Evolutionary conservation across 2,329 filamentous ascomycete genomes (phyloP).

Genomic region (Fonsecaea pugnacius): DNA sequence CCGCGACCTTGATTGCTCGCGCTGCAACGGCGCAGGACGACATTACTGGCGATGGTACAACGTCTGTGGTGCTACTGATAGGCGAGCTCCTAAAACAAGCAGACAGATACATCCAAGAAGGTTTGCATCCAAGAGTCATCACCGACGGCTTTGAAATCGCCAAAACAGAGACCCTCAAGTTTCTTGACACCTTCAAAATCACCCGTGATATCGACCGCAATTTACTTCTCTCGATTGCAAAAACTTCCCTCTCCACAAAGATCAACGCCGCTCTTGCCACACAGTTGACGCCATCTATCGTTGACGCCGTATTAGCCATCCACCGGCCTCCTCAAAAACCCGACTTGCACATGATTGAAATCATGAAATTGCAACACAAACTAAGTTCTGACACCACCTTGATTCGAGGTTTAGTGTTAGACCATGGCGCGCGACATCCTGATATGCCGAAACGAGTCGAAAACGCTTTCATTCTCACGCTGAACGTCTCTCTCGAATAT

Average conservation of each 20-base stretch:
- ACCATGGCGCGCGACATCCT: slow-evolving; percentile 93
- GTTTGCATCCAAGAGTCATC: slow-evolving; percentile 94
- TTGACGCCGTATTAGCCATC: slow-evolving; percentile 94
- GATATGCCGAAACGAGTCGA: slow-evolving; percentile 98
- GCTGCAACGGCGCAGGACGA: slow-evolving; percentile 98
- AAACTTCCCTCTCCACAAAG: slow-evolving; percentile 94
- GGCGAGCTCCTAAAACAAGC: slow-evolving; percentile 98
- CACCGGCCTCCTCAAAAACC: slow-evolving; percentile 88
- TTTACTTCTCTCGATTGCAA: slow-evolving; percentile 86
- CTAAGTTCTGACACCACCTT: slow-evolving; percentile 94
- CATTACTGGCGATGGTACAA: slow-evolving; percentile 97
- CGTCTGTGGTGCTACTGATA: slow-evolving; percentile 90
- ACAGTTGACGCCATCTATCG: slow-evolving; percentile 90
- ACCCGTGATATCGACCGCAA: slow-evolving; percentile 87
- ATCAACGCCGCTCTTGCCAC: slow-evolving; percentile 86
- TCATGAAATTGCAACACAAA: slow-evolving; percentile 99
- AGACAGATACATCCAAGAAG: slow-evolving; percentile 92
- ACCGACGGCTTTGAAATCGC: slow-evolving; percentile 98
- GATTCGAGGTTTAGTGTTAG: slow-evolving; percentile 87
- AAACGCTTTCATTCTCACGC: slow-evolving; percentile 90
- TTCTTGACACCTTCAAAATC: slow-evolving; percentile 93
- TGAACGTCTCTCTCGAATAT: slow-evolving; percentile 97
- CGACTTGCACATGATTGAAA: slow-evolving; percentile 98
- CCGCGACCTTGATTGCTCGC: slow-evolving; percentile 78
- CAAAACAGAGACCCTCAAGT: slow-evolving; percentile 91